phyloP scores from a whole-genome alignment of 2,329 filamentous ascomycete genomes.

The Dryadomyces quercivorus region DNA sequence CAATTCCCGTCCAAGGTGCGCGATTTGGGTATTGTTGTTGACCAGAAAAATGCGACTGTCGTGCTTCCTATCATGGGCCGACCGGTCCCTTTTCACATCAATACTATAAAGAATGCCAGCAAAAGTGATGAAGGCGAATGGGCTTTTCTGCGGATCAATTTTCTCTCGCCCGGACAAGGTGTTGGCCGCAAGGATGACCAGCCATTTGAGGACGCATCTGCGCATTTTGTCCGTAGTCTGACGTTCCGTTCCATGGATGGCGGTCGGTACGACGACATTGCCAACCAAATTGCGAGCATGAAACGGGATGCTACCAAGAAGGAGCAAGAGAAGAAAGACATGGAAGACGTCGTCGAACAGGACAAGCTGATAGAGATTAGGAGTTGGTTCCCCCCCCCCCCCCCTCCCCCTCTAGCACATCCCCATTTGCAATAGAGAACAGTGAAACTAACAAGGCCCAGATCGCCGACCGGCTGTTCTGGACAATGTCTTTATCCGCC shows the following conservation, averaged over 20 bases:
- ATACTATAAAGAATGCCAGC: conserved; percentile 97
- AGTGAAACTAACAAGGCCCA: conserved; percentile 30
- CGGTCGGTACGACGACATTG: conserved; percentile 79
- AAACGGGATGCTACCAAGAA: conserved; percentile 86
- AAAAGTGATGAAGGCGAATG: conserved; percentile 94
- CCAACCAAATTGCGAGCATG: conserved; percentile 87
- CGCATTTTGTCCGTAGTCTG: conserved; percentile 90
- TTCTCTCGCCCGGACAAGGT: conserved; percentile 91
- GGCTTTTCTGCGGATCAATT: conserved; percentile 91
- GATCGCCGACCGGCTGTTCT: conserved; percentile 82
- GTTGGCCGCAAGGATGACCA: conserved; percentile 96
- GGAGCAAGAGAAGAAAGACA: conserved; percentile 97
- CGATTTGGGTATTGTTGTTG: conserved; percentile 81
- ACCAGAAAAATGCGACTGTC: conserved; percentile 79
- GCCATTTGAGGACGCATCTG: conserved; percentile 90
- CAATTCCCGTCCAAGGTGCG: conserved; percentile 75
- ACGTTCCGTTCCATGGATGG: conserved; percentile 90
- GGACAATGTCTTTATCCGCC: conserved; percentile 90
- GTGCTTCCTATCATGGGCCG: conserved; percentile 95
- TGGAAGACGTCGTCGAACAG: conserved; percentile 98
- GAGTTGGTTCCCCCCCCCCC: conserved; percentile 43
- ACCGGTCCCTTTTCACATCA: conserved; percentile 94
- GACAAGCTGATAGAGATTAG: conserved; percentile 93
- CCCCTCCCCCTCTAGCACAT: neutral
- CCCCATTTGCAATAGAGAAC: neutral